Base-by-base conservation (phyloP, 805 yeast genomes). In the Pichia californica region DNA sequence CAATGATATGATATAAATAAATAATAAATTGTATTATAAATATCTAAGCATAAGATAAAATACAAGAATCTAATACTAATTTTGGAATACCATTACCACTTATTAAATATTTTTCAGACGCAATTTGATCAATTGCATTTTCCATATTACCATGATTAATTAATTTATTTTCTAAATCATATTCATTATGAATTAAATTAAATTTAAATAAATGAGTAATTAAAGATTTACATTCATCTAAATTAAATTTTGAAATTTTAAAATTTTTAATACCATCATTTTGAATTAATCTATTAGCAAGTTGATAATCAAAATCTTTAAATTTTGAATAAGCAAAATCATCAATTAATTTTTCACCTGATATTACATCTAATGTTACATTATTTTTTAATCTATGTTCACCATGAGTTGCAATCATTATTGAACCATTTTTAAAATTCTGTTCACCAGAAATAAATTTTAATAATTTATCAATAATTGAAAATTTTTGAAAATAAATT, bases 261-360 rank as follows among this genome's bases (percentile, higher is more conserved):
- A 79, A 47, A 15, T 52, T 41, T 15, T 50, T 36, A 26, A 59
- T 51, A 3, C 60, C 62, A 31, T 52, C 54, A 40, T 59, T 55
- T 25, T 36, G 59, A 34, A 54, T 41, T 32, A 87, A 63, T 23
- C 64, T 57, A n/a, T 68, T 60, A 1, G 83, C 79, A 26, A 83
- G 62, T 4, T 59, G 62, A n/a, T 67, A 63, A 54, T 85, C 88
- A 54, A 75, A 83, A 31, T 71, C 62, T 14, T 61, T 52, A 27
- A 59, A 47, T 33, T 66, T 69, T 31, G 75, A 65, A 60, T 85
- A 88, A 0, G 99, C 99, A n/a, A 88, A 69, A 51, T 93, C 94
- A 7, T 49, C 48, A 11, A 40, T 15, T 27, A 64, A 16, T 26
- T 40, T 62, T 40, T 72, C 63, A 2, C 79, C 79, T 4, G 31